Conservation (phyloP, 768 basidiomycete genomes). For the Russula griseocarnosa region DNA sequence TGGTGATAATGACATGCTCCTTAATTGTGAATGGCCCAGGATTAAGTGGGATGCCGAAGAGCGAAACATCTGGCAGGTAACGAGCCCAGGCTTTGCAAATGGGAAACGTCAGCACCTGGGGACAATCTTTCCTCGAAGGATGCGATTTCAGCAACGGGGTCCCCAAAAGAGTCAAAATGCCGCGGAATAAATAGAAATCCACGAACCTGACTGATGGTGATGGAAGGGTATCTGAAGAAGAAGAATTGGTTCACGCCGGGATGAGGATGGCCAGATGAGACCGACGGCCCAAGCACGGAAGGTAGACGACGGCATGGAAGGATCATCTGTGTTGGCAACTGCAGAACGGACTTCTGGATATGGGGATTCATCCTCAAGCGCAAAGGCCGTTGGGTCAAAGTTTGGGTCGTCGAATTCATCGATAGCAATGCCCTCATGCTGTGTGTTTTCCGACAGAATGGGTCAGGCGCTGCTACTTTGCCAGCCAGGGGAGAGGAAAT, state of each 20-base stretch:
- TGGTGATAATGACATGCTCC: slow-evolving; percentile 56
- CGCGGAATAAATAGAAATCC: not conserved
- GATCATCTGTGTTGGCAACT: slow-evolving; percentile 48
- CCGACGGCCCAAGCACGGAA: slow-evolving; percentile 41
- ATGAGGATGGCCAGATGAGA: slow-evolving; percentile 51
- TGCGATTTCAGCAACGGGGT: slow-evolving; percentile 10
- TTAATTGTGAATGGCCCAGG: slow-evolving; percentile 73
- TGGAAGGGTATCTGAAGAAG: slow-evolving; percentile 61
- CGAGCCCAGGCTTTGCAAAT: slow-evolving; percentile 57
- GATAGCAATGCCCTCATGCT: slow-evolving; percentile 18
- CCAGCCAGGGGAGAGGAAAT: not conserved
- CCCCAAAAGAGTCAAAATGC: no score
- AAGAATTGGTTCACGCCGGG: slow-evolving; percentile 79
- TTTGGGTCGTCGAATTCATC: slow-evolving; percentile 37
- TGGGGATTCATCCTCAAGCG: slow-evolving; percentile 46
- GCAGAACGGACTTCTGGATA: slow-evolving; percentile 53
- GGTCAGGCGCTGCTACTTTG: not conserved
- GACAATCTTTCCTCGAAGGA: slow-evolving; percentile 41
- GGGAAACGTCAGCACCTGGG: slow-evolving; percentile 66
- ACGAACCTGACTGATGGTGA: slow-evolving; percentile 33
- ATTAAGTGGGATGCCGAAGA: slow-evolving; percentile 53
- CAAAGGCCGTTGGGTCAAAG: slow-evolving; percentile 33
- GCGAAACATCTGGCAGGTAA: slow-evolving; percentile 47
- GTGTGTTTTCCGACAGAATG: not conserved
- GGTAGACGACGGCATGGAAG: slow-evolving; percentile 38